Base-by-base conservation (phyloP, 2,329 filamentous ascomycete species). In the Venturia aucupariae region DNA sequence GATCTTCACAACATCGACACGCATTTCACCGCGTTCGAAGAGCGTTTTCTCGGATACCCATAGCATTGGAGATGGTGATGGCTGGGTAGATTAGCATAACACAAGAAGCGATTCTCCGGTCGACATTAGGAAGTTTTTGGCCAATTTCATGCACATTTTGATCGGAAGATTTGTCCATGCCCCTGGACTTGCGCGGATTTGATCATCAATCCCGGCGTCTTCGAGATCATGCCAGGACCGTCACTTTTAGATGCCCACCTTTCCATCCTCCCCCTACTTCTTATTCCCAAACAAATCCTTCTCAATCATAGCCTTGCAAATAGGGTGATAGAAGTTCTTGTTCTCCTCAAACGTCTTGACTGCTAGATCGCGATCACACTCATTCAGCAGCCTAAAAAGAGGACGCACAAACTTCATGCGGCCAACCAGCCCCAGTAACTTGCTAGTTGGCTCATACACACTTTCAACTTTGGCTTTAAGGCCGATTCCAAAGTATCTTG, bases 371-470 rank as follows among this genome's bases (percentile, higher is more conserved):
- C 85, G 80, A 76, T 97, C 88, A 46, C 90, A 84, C 74, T 86
- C 86, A 71, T 88, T 87, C 69, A 99, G 78, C 61, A 85, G 83
- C 67, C 88, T 83, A 78, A 88, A 97, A 72, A 97, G 77, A 27
- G 93, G 91, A 60, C 93, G 82, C 66, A 97, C 93, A 75, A 93
- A 97, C 83, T 97, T 97, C 94, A 99, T 97, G 65, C 94, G 82
- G 15, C 94, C 94, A 30, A 97, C 92, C 62, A 82, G 82, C 39
- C 90, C 90, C 46, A 97, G 80, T 64, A 97, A 79, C 65, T 90
- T 84, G 1, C 88, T 86, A 0, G 90, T 85, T 1, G 87, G 87
- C 66, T 84, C 73, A 71, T 93, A 90, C 44, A 89, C 84, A 65
- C 81, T 83, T 62, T 82, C 75, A 70, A 92, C 90, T 65, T 86